These are phyloP conservation scores for Dendrobium chrysotoxum DNA, from an alignment of 106 monocot genomes.

Conservation along the genomic window DNA sequence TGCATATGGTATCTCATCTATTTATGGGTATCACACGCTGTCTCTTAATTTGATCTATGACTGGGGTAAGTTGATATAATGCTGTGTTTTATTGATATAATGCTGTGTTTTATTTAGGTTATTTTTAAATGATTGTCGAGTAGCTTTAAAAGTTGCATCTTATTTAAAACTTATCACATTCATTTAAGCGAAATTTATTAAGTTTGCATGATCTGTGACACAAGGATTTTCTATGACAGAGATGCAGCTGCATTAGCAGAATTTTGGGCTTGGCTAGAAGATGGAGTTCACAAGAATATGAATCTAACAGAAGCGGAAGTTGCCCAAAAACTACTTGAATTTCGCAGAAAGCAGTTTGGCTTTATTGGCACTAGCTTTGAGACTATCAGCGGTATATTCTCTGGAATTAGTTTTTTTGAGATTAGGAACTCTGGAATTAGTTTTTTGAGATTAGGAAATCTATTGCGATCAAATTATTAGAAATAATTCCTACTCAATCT, in stretches of 20 bases:
- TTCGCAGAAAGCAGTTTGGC: conserved; percentile 81
- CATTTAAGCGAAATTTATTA: not conserved
- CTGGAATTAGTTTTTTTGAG: conserved; percentile 1
- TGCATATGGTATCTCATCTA: not conserved
- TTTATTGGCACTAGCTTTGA: conserved; percentile 95
- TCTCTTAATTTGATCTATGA: not conserved
- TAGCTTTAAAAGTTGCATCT: not conserved
- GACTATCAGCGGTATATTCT: conserved; percentile 79
- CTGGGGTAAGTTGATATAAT: not conserved
- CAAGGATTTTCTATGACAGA: conserved; percentile 28
- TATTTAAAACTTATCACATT: not conserved
- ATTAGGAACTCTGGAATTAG: not conserved
- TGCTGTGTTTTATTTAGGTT: not conserved
- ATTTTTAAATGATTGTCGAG: not conserved
- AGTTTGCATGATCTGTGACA: conserved; percentile 6
- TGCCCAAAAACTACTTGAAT: conserved; percentile 75
- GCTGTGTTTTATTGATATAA: not conserved
- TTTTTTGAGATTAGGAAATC: not conserved
- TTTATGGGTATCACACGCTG: not conserved
- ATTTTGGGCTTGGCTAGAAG: conserved; percentile 96
- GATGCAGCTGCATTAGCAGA: conserved; percentile 91
- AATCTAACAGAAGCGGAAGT: conserved; percentile 66
- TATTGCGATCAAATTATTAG: not conserved
- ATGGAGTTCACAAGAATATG: conserved; percentile 38
- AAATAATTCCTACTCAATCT: not conserved